Evolutionary conservation across 225 moss, liverwort and hornwort genomes (phyloP), one percentile per base, ranked within the genome.

Genomic region (Neckera pumila): DNA sequence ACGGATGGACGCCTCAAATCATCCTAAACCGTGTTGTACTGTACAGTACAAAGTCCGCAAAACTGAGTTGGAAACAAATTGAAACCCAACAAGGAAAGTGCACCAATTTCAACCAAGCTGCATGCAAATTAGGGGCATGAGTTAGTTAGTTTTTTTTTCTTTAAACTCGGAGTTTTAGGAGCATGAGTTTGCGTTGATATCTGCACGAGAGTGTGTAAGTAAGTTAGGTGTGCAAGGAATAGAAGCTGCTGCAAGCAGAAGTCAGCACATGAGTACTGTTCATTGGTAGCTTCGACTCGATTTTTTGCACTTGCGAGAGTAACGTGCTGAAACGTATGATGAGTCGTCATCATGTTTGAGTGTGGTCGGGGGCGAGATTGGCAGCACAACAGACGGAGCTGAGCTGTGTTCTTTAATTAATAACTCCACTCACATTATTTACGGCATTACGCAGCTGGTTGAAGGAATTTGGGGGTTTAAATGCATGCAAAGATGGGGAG

Each of bases 321-420:
- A 89, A 89, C 59, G 83, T 56, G 66, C 78, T 53, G 36, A 9
- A 56, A 79, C 17, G 25, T 9, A 74, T 89, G 83, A 83, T 89
- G 66, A 79, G n/a, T 73, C 49, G 49, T 66, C 79, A 84, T 91
- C 86, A 89, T 89, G 84, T 84, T 91, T 34, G 91, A 83, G 89
- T 83, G 83, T 83, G 51, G 89, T 89, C 2, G n/a, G 49, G 12
- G 86, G 13, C 7, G 7, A 23, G 10, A 19, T 36, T 11, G 19
- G 33, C 69, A 57, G 58, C 74, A 80, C 14, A 43, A 58, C 20
- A 0, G 33, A 63, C 49, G 28, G 15, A 3, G 14, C 11, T 12
- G 67, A 27, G n/a, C n/a, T n/a, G 45, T 65, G 51, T n/a, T 43
- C n/a, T 43, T 70, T 38, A 22, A 12, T 17, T 9, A 17, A 66